Base-by-base conservation (phyloP, 2,329 filamentous ascomycete species). In the Didymella pinodella region DNA sequence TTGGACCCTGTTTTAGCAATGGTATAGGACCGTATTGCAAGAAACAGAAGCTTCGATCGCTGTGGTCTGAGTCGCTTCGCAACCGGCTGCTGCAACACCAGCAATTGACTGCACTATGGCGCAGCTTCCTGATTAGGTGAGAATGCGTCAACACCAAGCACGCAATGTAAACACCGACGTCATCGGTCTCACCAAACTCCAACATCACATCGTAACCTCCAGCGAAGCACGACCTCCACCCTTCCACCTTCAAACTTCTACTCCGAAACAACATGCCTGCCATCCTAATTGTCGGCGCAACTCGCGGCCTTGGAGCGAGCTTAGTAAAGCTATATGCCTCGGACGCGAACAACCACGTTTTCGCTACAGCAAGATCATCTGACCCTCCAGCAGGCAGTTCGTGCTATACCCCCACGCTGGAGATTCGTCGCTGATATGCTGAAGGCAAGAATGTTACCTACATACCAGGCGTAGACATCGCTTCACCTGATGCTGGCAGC, bases 251-350 rank as follows among this genome's bases (percentile, higher is more conserved):
- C 5, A 14, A 12, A 2, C 14, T 31, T 7, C 25, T 12, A 12
- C 1, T 31, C 7, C 11, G 5, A 47, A 10, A 4, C 31, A 59
- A 38, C 6, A 75, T 75, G 72, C 57, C 70, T 41, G 82, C 80
- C 34, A 78, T 89, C 32, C 82, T 91, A 2, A 81, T 92, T 28
- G 80, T 92, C 28, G 89, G 89, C 47, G 88, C 87, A 3, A 91
- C 88, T 1, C 83, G 89, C 41, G 89, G 89, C 52, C 82, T 91
- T 3, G 89, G 89, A 3, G 85, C 84, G 48, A 84, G 85, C 18
- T 80, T 91, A 28, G 81, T 81, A 29, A 84, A 85, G 63, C 76
- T 82, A 47, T 91, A 91, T 68, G 81, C 84, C 22, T 62, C 64
- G n/a, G 51, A 69, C 38, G 16, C 65, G 11, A 67, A 76, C 29